phyloP scores from a whole-genome alignment of 441 rosid genomes.

The Corymbia calophylla region DNA sequence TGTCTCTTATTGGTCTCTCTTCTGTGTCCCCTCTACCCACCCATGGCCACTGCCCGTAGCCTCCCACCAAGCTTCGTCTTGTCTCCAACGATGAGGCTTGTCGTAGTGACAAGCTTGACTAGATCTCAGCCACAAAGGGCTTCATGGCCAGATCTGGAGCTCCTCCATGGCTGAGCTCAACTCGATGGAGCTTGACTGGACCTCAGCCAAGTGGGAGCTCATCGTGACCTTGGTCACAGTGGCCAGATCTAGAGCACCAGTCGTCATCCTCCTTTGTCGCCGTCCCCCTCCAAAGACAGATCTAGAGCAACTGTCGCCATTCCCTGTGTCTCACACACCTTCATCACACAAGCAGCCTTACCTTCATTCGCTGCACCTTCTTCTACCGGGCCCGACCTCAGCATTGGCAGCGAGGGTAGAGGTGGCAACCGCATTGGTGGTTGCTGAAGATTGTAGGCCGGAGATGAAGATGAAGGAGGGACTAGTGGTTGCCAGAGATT shows the following conservation, averaged over 20 bases:
- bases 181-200: background rate
- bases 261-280: background rate
- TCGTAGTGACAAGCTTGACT: background rate
- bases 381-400: background rate
- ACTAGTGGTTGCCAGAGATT: background rate
- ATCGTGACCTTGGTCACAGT: background rate
- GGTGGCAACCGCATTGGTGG: background rate
- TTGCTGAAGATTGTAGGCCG: background rate
- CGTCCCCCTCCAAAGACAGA: background rate
- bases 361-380: background rate
- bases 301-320: accelerated
- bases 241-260: background rate
- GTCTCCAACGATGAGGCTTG: background rate
- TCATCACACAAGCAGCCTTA: background rate
- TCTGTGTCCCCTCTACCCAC: background rate
- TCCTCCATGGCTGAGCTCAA: background rate
- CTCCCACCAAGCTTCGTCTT: background rate
- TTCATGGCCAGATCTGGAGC: background rate
- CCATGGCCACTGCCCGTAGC: background rate
- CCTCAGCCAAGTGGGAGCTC: background rate
- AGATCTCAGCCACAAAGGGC: background rate
- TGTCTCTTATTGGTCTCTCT: background rate
- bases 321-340: background rate
- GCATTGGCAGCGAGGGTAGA: background rate
- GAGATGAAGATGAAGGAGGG: background rate